Evolutionary conservation across 2,329 filamentous ascomycete genomes (phyloP), one percentile per base, ranked within the genome.

Genomic region (Chaetomiaceae sp.): DNA sequence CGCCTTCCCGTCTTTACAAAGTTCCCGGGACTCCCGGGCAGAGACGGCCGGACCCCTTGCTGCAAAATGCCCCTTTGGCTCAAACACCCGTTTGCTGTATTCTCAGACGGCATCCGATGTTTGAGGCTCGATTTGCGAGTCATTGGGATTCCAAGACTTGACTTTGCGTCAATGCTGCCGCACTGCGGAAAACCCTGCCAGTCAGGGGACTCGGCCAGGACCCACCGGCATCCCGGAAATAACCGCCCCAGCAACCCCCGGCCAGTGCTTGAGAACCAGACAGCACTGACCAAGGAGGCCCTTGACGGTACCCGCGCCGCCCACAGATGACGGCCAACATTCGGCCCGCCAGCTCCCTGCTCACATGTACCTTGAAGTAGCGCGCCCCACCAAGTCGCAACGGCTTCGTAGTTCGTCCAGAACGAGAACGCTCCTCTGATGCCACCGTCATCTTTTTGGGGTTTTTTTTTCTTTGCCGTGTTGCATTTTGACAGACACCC

Each of bases 311-410:
- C 55, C 53, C 48, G 47, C 43, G 53, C 53, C 49, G 33, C 50
- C 50, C 51, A 43, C 54, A 52, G 44, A 44, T 46, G 34, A 10
- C 50, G 47, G 50, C 51, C 48, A 57, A 54, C 49, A 45, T 51
- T 45, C 17, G 45, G 39, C 25, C 38, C 39, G 38, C 34, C 46
- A 31, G 7, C 46, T 14, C 30, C 40, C 39, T 45, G 33, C 34
- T 38, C 30, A 12, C 53, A 55, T 41, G 57, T 60, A 58, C 54
- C 52, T 38, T 25, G 16, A 55, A 34, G 56, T 58, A 56, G 23
- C 47, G 51, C 30, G 30, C 55, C 55, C 55, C 57, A 56, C 57
- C 38, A 47, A 37, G 44, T 38, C 45, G 51, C 49, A 54, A 50
- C 49, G 46, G 46, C 48, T 47, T 56, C 51, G 43, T 23, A 34